Evolutionary conservation across 495 filamentous ascomycete species (phyloP).

Genomic region (Symbiotaphrina buchneri): DNA sequence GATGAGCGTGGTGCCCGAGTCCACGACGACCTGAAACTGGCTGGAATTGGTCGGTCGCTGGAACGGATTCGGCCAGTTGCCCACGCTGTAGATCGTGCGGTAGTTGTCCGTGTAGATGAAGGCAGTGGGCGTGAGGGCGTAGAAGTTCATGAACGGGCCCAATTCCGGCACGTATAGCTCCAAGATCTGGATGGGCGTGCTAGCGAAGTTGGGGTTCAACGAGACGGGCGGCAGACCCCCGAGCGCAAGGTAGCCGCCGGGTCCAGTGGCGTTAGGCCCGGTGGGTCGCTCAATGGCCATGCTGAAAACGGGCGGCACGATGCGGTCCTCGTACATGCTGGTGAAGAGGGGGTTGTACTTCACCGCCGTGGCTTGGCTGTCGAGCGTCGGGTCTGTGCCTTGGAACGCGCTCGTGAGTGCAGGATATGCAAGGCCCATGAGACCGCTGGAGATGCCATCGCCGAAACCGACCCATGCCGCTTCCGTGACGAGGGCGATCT

Average conservation of each 20-base stretch:
- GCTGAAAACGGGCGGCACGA: conserved; percentile 30
- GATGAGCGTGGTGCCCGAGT: conserved; percentile 19
- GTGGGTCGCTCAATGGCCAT: conserved; percentile 18
- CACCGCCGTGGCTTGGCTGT: conserved; percentile 10
- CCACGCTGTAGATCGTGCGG: conserved; percentile 3
- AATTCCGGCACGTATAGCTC: too few species aligned
- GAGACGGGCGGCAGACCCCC: conserved; percentile 25
- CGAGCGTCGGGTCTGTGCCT: conserved; percentile 8
- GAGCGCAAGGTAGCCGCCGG: conserved; percentile 24
- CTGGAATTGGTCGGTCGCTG: conserved; percentile 7
- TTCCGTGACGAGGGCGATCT: conserved; percentile 24
- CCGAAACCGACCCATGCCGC: conserved; percentile 24
- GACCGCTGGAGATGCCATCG: conserved; percentile 24
- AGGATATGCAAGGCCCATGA: conserved; percentile 40
- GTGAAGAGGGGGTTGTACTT: conserved; percentile 34
- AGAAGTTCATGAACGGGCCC: too few species aligned
- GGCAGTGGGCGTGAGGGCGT: conserved; percentile 18
- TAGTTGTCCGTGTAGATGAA: conserved; percentile 11
- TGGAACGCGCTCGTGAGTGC: conserved; percentile 22
- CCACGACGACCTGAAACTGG: conserved; percentile 15
- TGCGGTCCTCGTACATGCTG: conserved; percentile 27
- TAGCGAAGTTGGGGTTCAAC: conserved; percentile 14
- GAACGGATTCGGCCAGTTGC: conserved; percentile 7
- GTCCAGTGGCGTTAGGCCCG: too few species aligned
- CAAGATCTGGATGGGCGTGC: conserved; percentile 15